A percentile compares a stretch with the other conserved stretches of the same genome.
These are phyloP conservation scores for Cucumis cinereus DNA, from an alignment of 306 rosid species.

Conservation along the genomic window DNA sequence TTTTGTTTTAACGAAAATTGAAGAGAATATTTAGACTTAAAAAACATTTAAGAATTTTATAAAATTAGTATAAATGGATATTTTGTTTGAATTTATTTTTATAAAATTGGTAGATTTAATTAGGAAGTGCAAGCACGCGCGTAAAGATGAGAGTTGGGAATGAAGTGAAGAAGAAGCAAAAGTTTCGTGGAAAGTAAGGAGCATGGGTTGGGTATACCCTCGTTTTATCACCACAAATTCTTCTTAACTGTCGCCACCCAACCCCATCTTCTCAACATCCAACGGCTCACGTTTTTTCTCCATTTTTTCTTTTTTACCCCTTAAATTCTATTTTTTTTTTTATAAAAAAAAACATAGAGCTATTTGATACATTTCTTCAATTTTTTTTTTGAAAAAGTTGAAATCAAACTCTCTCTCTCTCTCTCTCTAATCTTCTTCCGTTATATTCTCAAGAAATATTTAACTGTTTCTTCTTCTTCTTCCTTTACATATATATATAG, in stretches of 20 bases:
- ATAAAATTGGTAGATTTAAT: too few species aligned
- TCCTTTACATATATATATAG: background rate
- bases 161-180: background rate
- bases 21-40: too few species aligned
- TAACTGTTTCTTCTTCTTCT: background rate
- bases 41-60: too few species aligned
- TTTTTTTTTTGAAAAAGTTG: background rate
- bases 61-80: too few species aligned
- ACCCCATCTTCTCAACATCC: background rate
- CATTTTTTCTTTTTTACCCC: background rate
- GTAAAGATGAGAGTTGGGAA: background rate
- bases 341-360: background rate
- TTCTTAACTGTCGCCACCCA: background rate
- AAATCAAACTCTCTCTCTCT: background rate
- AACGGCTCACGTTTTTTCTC: background rate
- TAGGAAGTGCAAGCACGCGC: background rate
- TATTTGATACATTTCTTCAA: background rate
- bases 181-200: constrained; percentile 12
- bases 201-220: constrained; percentile 2
- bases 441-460: background rate
- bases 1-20: too few species aligned
- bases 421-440: background rate
- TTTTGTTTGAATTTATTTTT: too few species aligned
- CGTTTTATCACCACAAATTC: background rate
- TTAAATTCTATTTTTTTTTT: background rate